Base-by-base conservation (phyloP, 1,139 yeast species). In the Geotrichum restrictum region DNA sequence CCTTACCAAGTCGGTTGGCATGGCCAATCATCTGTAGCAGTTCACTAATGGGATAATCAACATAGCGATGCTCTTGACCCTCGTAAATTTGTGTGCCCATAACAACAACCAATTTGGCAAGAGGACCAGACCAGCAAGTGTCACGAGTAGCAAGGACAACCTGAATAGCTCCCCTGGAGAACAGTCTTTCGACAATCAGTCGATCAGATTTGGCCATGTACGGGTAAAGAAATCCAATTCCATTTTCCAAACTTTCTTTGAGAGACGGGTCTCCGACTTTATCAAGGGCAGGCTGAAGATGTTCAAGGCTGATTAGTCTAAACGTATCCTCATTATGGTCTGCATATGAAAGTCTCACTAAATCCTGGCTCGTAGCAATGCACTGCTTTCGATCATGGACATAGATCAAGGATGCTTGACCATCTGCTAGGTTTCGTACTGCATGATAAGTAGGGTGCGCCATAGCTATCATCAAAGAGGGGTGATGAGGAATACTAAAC, bases 11-110 rank as follows among this genome's bases (percentile, higher is more conserved):
- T 37, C 56, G 36, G 27, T 58, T 56, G 8, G 85, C 77, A 55
- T 77, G 70, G 0, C 95, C 95, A 49, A 85, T 70, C 91, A 88
- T 86, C 59, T 86, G 94, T 49, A 83, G 66, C 0, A 89, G 49
- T 16, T 82, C 83, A 59, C 76, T 78, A 33, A 88, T 74, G 0
- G 88, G 73, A 64, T 88, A 89, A 63, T 85, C 88, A 48, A 82
- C 69, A 59, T 77, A 79, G 29, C 91, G 71, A 60, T 82, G 86
- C 58, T 86, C 96, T 48, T 75, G 78, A 1, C 87, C 93, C 52
- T 88, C 95, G 62, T 75, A 85, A 31, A 71, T 75, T 58, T 81
- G 84, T 0, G 97, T 88, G 4, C 95, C 89, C 59, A 84, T 67
- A 8, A 91, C 74, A 21, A 85, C 67, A 2, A 86, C 85, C 49